phyloP scores from a whole-genome alignment of 345 rosid genomes.

The Camelina laxa region DNA sequence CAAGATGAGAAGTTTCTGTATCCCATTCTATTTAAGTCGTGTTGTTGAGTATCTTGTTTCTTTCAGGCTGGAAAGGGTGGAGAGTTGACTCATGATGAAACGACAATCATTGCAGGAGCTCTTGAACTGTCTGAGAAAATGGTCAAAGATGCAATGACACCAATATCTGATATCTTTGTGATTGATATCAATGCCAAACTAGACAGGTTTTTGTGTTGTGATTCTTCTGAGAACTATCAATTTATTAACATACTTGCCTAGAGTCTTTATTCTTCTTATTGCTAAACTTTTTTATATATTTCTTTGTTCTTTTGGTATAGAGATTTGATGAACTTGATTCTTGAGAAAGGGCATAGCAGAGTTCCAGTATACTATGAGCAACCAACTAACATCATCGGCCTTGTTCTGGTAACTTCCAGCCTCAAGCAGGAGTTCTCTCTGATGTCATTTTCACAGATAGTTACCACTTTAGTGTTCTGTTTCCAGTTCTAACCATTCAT shows the following conservation, averaged over 20 bases:
- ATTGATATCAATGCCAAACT: slow-evolving; percentile 85
- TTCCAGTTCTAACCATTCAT: slow-evolving; percentile 4
- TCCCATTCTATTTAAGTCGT: neutral
- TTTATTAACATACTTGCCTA: slow-evolving; percentile 4
- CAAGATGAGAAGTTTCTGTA: slow-evolving; percentile 27
- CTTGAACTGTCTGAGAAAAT: slow-evolving; percentile 90
- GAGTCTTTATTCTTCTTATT: slow-evolving; percentile 22
- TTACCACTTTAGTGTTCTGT: neutral
- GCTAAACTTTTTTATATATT: neutral
- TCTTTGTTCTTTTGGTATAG: slow-evolving; percentile 48
- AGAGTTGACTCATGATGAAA: slow-evolving; percentile 95
- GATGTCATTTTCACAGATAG: neutral
- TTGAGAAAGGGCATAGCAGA: slow-evolving; percentile 99
- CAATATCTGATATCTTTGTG: slow-evolving; percentile 75
- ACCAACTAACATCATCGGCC: slow-evolving; percentile 85
- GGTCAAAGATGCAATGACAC: slow-evolving; percentile 93
- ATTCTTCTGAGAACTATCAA: slow-evolving; percentile 18
- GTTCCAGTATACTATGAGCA: slow-evolving; percentile 96
- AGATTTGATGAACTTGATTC: slow-evolving; percentile 73
- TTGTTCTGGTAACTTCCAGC: slow-evolving; percentile 64
- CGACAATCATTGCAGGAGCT: slow-evolving; percentile 98
- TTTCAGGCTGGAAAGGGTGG: slow-evolving; percentile 98
- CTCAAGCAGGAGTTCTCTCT: slow-evolving; percentile 28
- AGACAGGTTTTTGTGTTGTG: slow-evolving; percentile 58
- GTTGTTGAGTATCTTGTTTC: slow-evolving; percentile 8